phyloP scores from a whole-genome alignment of 768 basidiomycete species.

The Termitomyces sp. region DNA sequence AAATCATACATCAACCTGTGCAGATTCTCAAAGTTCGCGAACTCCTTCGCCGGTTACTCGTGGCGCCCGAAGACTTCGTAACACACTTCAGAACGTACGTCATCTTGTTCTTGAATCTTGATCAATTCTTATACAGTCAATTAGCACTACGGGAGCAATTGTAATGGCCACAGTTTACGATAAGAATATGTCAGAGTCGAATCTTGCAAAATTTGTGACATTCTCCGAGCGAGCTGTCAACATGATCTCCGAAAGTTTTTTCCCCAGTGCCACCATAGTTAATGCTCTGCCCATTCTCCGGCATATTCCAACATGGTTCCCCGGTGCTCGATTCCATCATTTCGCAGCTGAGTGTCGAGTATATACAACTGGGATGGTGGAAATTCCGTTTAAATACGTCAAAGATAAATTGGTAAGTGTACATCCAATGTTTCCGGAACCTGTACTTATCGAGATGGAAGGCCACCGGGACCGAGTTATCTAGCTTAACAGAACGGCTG shows the following conservation, averaged over 20 bases:
- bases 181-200: too few species aligned
- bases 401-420: not conserved
- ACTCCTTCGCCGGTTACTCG: constrained; percentile 6
- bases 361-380: not conserved
- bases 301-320: not conserved
- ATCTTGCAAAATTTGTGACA: too few species aligned
- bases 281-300: constrained; percentile 29
- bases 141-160: not conserved
- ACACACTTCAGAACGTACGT: constrained; percentile 8
- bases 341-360: constrained; percentile 11
- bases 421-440: not conserved
- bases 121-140: too few species aligned
- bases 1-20: constrained; percentile 16
- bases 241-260: constrained; percentile 9
- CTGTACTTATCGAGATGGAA: not conserved
- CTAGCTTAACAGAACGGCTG: constrained; percentile 8
- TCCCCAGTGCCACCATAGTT: constrained; percentile 22
- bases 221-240: not conserved
- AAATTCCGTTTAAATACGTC: too few species aligned
- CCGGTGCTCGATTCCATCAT: constrained; percentile 1
- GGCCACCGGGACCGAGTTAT: constrained; percentile 5
- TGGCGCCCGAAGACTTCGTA: constrained; percentile 15
- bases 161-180: too few species aligned
- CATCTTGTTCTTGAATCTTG: too few species aligned
- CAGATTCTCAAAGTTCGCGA: constrained; percentile 15